These are phyloP conservation scores for Draba incana DNA, from an alignment of 345 rosid genomes.

Conservation along the genomic window DNA sequence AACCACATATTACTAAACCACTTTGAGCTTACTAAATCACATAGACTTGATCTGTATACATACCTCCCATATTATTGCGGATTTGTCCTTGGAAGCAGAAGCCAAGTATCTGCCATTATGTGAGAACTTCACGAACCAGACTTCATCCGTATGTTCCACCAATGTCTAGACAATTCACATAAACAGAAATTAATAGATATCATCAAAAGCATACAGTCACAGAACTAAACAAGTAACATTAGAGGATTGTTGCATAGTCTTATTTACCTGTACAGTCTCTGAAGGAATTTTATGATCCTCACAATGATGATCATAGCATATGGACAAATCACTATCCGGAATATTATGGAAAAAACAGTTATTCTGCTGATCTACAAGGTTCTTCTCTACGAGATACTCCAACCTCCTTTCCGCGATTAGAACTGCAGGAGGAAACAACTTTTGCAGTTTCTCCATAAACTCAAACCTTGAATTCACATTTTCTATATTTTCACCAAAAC, in stretches of 20 bases:
- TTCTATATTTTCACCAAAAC: slow-evolving; percentile 7
- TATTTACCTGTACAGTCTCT: slow-evolving; percentile 56
- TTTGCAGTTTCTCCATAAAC: slow-evolving; percentile 49
- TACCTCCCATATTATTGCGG: slow-evolving; percentile 70
- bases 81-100: slow-evolving; percentile 59
- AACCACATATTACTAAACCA: slow-evolving; percentile 24
- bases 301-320: slow-evolving; percentile 53
- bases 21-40: background rate
- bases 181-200: background rate
- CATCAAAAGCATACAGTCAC: too few relatives aligned
- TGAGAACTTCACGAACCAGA: slow-evolving; percentile 66
- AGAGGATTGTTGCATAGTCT: background rate
- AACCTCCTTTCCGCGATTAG: slow-evolving; percentile 56
- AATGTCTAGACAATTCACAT: slow-evolving; percentile 50
- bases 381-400: slow-evolving; percentile 59
- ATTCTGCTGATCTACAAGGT: slow-evolving; percentile 42
- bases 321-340: slow-evolving; percentile 50
- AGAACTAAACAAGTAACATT: background rate
- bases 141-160: slow-evolving; percentile 59
- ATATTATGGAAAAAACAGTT: slow-evolving; percentile 52
- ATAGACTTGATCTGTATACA: background rate
- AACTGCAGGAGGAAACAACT: slow-evolving; percentile 51
- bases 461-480: slow-evolving; percentile 8
- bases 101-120: slow-evolving; percentile 64
- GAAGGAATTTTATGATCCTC: slow-evolving; percentile 53